Evolutionary conservation across 768 basidiomycete genomes (phyloP).

Genomic region (Tephrocybe sp.): DNA sequence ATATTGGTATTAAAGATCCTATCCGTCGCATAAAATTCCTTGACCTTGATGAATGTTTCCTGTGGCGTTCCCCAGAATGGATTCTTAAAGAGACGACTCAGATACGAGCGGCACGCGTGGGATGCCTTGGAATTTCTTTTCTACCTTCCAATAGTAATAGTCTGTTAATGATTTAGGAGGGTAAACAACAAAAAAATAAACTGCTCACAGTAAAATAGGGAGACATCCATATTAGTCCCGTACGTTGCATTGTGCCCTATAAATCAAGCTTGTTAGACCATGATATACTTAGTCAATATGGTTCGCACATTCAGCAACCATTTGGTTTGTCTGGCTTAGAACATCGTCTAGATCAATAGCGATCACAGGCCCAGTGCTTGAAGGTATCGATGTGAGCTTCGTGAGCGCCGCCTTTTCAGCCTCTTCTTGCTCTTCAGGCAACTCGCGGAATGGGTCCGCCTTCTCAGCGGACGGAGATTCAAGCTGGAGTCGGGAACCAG

Average conservation of each 20-base stretch:
- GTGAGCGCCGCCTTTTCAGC: slow-evolving; percentile 28
- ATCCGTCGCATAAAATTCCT: slow-evolving; percentile 54
- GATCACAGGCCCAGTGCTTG: slow-evolving; percentile 40
- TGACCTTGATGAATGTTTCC: slow-evolving; percentile 60
- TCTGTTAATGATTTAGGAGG: slow-evolving; percentile 31
- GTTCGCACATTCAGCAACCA: slow-evolving; percentile 54
- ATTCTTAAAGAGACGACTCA: slow-evolving; percentile 33
- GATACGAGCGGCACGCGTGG: neutral
- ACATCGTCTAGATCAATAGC: slow-evolving; percentile 73
- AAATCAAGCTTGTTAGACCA: neutral
- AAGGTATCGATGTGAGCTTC: slow-evolving; percentile 19
- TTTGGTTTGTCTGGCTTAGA: slow-evolving; percentile 58
- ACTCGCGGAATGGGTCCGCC: slow-evolving; percentile 1
- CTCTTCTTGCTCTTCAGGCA: slow-evolving; percentile 13
- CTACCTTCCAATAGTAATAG: slow-evolving; percentile 79
- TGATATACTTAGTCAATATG: neutral
- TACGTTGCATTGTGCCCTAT: slow-evolving; percentile 68
- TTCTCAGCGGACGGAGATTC: slow-evolving; percentile 12
- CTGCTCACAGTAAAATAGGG: slow-evolving; percentile 60
- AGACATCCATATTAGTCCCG: slow-evolving; percentile 54
- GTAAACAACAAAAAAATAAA: neutral
- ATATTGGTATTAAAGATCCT: slow-evolving; percentile 48
- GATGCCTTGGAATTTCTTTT: no score
- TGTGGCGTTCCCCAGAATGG: slow-evolving; percentile 61
- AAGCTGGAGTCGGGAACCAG: slow-evolving; percentile 24